Conservation (phyloP, 768 basidiomycete species). For the Termitomyces sp. region DNA sequence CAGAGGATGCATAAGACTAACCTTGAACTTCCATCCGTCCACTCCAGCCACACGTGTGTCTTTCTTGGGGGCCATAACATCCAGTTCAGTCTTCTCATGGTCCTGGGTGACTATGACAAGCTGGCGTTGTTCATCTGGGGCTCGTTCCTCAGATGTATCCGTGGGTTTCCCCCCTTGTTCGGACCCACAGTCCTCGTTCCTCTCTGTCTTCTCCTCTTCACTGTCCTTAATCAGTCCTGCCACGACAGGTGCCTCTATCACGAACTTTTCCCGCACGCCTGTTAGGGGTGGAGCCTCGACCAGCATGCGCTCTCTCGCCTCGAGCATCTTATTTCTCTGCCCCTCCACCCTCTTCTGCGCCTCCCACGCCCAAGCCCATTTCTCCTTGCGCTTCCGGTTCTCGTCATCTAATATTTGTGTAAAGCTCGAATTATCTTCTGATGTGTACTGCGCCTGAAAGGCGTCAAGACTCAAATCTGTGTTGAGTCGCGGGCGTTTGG, state of each 20-base stretch:
- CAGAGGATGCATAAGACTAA: constrained; percentile 17
- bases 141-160: constrained; percentile 16
- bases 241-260: constrained; percentile 53
- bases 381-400: constrained; percentile 75
- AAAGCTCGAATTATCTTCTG: constrained; percentile 97
- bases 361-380: constrained; percentile 91
- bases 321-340: constrained; percentile 58
- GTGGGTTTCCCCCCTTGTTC: constrained; percentile 19
- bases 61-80: constrained; percentile 79
- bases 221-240: constrained; percentile 47
- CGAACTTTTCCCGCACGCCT: constrained; percentile 63
- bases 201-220: constrained; percentile 18
- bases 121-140: not conserved
- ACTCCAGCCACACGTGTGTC: constrained; percentile 68
- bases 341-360: constrained; percentile 78
- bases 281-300: constrained; percentile 58
- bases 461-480: constrained; percentile 64
- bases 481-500: constrained; percentile 58
- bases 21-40: constrained; percentile 82
- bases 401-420: constrained; percentile 88
- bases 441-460: constrained; percentile 91
- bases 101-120: constrained; percentile 21
- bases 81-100: constrained; percentile 30
- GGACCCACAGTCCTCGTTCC: not conserved
- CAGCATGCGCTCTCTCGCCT: constrained; percentile 62